phyloP scores from a whole-genome alignment of 2,329 filamentous ascomycete genomes.

The Stachybotrys elegans region DNA sequence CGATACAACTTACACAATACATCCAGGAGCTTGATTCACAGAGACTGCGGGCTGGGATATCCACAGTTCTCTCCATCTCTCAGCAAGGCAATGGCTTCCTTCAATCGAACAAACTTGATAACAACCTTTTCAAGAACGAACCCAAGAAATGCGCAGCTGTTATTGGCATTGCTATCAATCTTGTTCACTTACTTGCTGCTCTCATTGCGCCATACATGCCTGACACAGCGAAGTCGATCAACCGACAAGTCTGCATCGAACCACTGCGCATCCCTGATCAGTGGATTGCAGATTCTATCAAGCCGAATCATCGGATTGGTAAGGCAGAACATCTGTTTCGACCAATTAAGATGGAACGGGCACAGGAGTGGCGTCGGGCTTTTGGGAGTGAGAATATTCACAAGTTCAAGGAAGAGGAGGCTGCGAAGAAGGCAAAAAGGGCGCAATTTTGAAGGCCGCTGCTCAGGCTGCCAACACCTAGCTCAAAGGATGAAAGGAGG shows the following conservation, averaged over 20 bases:
- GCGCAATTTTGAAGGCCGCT: too few species aligned
- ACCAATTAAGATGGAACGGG: constrained; percentile 68
- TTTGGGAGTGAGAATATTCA: constrained; percentile 56
- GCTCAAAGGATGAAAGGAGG: too few species aligned
- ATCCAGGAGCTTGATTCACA: constrained; percentile 7
- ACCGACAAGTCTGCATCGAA: constrained; percentile 23
- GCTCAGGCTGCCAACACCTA: too few species aligned
- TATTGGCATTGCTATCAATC: constrained; percentile 66
- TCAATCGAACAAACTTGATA: constrained; percentile 33
- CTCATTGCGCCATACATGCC: constrained; percentile 64
- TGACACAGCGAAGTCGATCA: neutral
- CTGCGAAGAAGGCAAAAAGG: constrained; percentile 28
- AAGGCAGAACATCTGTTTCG: constrained; percentile 68
- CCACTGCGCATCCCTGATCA: constrained; percentile 54
- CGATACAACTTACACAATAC: constrained; percentile 6
- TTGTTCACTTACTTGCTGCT: constrained; percentile 69
- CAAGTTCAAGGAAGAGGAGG: constrained; percentile 56
- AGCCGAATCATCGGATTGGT: constrained; percentile 68
- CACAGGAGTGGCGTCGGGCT: constrained; percentile 68
- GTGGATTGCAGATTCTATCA: constrained; percentile 52
- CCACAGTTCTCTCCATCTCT: constrained; percentile 4
- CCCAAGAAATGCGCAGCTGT: constrained; percentile 39
- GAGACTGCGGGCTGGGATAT: constrained; percentile 3
- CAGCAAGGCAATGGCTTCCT: constrained; percentile 50
- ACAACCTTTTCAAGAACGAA: constrained; percentile 37